Evolutionary conservation across 2,329 filamentous ascomycete species (phyloP).

Genomic region (Trichophyton verrucosum): DNA sequence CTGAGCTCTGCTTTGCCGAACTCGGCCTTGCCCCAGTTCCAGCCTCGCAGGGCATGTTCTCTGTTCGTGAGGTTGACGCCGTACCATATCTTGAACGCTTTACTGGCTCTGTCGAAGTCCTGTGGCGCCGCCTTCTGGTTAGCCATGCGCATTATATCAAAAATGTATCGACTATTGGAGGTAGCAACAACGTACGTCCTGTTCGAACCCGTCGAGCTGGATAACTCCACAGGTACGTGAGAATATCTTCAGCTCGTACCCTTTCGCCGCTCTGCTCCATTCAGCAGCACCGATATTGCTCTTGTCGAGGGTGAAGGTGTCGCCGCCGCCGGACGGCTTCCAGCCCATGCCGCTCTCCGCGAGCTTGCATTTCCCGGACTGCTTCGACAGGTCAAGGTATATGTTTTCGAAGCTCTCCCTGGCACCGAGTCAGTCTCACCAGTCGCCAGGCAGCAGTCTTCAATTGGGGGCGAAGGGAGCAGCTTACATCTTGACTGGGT

Average conservation of each 20-base stretch:
- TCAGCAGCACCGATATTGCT: conserved; percentile 75
- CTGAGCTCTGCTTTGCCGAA: conserved; percentile 89
- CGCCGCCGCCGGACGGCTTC: conserved; percentile 77
- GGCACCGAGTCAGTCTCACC: conserved; percentile 4
- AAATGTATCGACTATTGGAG: too few species aligned
- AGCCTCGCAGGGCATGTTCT: conserved; percentile 88
- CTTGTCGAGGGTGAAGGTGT: conserved; percentile 86
- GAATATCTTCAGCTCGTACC: conserved; percentile 85
- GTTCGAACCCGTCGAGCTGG: conserved; percentile 87
- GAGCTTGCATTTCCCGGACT: conserved; percentile 84
- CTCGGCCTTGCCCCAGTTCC: conserved; percentile 99
- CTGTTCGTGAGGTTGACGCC: conserved; percentile 82
- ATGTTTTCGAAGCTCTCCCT: conserved; percentile 96
- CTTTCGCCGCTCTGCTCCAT: conserved; percentile 87
- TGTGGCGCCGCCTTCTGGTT: conserved; percentile 24
- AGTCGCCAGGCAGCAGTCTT: not conserved
- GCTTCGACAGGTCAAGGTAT: conserved; percentile 87
- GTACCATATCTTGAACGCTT: conserved; percentile 98
- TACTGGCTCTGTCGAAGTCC: conserved; percentile 80
- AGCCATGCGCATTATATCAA: conserved; percentile 3
- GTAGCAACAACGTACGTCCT: conserved; percentile 45
- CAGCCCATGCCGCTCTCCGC: conserved; percentile 90
- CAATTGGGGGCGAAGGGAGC: not conserved
- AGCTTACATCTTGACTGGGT: not conserved
- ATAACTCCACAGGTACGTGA: conserved; percentile 74